phyloP scores from a whole-genome alignment of 129 eudicot species.

The Dittrichia graveolens region DNA sequence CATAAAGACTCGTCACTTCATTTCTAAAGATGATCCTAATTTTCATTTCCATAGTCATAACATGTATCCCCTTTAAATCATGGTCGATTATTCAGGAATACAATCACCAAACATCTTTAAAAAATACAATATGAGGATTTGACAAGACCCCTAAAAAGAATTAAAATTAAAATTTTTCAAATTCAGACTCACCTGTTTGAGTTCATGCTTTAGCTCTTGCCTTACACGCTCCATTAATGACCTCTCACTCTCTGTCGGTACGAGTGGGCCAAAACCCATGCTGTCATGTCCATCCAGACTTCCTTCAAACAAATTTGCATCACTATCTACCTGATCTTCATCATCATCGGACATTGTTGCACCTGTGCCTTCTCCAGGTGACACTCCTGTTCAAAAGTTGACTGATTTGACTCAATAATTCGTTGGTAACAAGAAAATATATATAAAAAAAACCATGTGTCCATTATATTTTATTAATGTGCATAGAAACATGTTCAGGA shows the following conservation, averaged over 20 bases:
- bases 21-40: not conserved
- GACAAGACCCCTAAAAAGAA: not conserved
- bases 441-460: not conserved
- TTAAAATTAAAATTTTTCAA: no score
- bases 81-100: not conserved
- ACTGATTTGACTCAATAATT: not conserved
- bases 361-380: conserved; percentile 91
- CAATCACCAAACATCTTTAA: not conserved
- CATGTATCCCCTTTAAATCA: not conserved
- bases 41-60: not conserved
- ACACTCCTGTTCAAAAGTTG: conserved; percentile 48
- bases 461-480: not conserved
- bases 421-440: no score
- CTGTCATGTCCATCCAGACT: conserved; percentile 70
- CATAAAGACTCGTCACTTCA: not conserved
- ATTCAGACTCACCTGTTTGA: conserved; percentile 59
- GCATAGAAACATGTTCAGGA: not conserved
- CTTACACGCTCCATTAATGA: conserved; percentile 91
- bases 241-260: conserved; percentile 86
- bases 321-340: conserved; percentile 77
- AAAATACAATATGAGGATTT: not conserved
- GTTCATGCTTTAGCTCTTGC: conserved; percentile 82
- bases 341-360: conserved; percentile 97
- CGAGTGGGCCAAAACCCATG: conserved; percentile 86
- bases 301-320: conserved; percentile 75